Evolutionary conservation across 1,284 basidiomycete genomes (phyloP).

Genomic region (Moesziomyces globuligerus): DNA sequence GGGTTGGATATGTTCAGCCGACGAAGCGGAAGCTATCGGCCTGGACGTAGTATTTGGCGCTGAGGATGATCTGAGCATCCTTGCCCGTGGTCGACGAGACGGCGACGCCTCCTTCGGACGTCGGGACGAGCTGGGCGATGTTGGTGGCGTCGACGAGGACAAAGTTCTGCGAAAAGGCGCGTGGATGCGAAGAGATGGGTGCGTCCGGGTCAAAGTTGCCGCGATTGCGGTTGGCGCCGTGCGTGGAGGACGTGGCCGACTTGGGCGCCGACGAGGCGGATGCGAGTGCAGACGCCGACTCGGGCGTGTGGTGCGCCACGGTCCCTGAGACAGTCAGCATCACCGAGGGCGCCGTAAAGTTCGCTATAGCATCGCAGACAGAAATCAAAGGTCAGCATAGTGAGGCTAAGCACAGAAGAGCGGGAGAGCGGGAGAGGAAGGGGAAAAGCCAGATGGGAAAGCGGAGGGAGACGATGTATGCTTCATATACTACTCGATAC

Average conservation of each 20-base stretch:
- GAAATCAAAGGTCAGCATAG: neutral
- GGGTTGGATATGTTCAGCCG: slow-evolving; percentile 27
- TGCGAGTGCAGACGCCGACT: slow-evolving; percentile 43
- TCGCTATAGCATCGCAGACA: no score
- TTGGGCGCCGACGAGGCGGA: slow-evolving; percentile 54
- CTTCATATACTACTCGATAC: slow-evolving; percentile 61
- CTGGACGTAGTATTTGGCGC: slow-evolving; percentile 56
- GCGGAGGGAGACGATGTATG: slow-evolving; percentile 35
- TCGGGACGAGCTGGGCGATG: neutral
- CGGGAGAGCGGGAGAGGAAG: neutral
- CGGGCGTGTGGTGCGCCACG: slow-evolving; percentile 64
- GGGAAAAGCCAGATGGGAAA: neutral
- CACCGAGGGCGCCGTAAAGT: slow-evolving; percentile 50
- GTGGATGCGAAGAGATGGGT: slow-evolving; percentile 53
- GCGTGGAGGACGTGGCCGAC: slow-evolving; percentile 45
- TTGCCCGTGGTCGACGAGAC: slow-evolving; percentile 22
- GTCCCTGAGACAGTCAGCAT: slow-evolving; percentile 57
- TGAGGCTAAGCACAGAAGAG: slow-evolving; percentile 12
- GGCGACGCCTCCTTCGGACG: slow-evolving; percentile 30
- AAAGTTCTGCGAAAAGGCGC: slow-evolving; percentile 61
- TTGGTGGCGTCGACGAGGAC: slow-evolving; percentile 48
- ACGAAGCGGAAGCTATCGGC: slow-evolving; percentile 62
- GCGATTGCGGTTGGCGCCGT: slow-evolving; percentile 17
- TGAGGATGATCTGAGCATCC: slow-evolving; percentile 32
- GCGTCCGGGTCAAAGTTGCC: slow-evolving; percentile 54